These are phyloP conservation scores for Zygosaccharomyces siamensis DNA, from an alignment of 805 yeast species.

Conservation along the genomic window DNA sequence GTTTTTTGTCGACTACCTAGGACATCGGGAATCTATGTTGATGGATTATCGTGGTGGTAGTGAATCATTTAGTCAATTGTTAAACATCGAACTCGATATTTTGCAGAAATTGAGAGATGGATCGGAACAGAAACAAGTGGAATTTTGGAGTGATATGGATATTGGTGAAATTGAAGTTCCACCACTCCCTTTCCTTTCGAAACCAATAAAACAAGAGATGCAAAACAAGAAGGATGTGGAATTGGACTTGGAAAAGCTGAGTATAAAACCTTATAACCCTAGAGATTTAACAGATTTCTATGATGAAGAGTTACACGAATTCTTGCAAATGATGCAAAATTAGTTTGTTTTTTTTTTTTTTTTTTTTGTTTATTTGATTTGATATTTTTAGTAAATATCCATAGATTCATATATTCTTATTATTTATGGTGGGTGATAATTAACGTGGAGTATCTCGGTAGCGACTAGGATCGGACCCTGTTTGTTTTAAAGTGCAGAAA, in stretches of 20 bases:
- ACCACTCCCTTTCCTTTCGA: constrained; percentile 2
- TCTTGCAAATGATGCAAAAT: constrained; percentile 3
- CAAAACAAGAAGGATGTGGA: not conserved
- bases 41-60: not conserved
- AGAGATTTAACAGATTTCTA: constrained; percentile 10
- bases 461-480: no score
- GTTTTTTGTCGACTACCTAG: constrained; percentile 11
- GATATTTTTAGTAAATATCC: no score
- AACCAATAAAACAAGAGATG: not conserved
- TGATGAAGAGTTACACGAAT: constrained; percentile 10
- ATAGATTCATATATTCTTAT: no score
- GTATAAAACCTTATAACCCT: constrained; percentile 2
- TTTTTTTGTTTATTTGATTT: not conserved
- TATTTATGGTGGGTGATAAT: no score
- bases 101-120: not conserved
- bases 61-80: constrained; percentile 3
- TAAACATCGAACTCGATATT: constrained; percentile 2
- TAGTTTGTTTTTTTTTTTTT: not conserved
- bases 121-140: not conserved
- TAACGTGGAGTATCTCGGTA: no score
- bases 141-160: constrained; percentile 12
- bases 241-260: not conserved
- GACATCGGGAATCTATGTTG: not conserved
- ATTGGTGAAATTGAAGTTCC: not conserved
- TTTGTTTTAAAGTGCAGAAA: not conserved